A percentile compares a stretch with the other conserved stretches of the same genome.
Evolutionary conservation across 805 yeast genomes (phyloP).

Genomic region (Groenewaldozyma tartarivorans): DNA sequence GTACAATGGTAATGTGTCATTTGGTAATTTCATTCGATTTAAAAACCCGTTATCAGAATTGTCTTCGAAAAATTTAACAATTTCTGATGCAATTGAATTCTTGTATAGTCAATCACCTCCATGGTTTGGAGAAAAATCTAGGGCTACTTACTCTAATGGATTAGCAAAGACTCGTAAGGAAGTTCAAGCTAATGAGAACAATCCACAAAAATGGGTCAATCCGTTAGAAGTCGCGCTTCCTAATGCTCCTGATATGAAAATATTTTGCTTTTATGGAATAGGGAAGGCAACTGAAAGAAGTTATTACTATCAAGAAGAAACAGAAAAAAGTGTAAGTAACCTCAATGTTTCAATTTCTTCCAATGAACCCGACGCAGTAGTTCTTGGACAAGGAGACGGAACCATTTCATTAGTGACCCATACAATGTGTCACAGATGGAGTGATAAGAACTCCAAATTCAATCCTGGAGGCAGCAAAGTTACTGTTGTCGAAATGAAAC

Average conservation of each 20-base stretch:
- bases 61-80: slow-evolving; percentile 47
- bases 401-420: slow-evolving; percentile 85
- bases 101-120: slow-evolving; percentile 56
- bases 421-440: slow-evolving; percentile 87
- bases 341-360: slow-evolving; percentile 66
- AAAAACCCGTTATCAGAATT: slow-evolving; percentile 35
- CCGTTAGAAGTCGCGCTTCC: slow-evolving; percentile 91
- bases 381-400: slow-evolving; percentile 90
- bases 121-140: slow-evolving; percentile 63
- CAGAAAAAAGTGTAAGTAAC: slow-evolving; percentile 39
- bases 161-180: slow-evolving; percentile 52
- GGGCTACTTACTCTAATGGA: slow-evolving; percentile 72
- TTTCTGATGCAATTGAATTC: slow-evolving; percentile 58
- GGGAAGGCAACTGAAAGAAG: slow-evolving; percentile 95
- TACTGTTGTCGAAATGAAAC: slow-evolving; percentile 80
- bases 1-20: slow-evolving; percentile 30
- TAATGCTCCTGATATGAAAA: slow-evolving; percentile 83
- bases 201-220: slow-evolving; percentile 81
- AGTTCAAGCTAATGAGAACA: slow-evolving; percentile 53
- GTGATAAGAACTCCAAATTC: slow-evolving; percentile 45
- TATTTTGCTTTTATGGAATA: slow-evolving; percentile 90
- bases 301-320: slow-evolving; percentile 70
- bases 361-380: slow-evolving; percentile 57
- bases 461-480: slow-evolving; percentile 74
- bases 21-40: slow-evolving; percentile 70